phyloP scores from a whole-genome alignment of 2,329 filamentous ascomycete genomes.

The Claviceps sp. region DNA sequence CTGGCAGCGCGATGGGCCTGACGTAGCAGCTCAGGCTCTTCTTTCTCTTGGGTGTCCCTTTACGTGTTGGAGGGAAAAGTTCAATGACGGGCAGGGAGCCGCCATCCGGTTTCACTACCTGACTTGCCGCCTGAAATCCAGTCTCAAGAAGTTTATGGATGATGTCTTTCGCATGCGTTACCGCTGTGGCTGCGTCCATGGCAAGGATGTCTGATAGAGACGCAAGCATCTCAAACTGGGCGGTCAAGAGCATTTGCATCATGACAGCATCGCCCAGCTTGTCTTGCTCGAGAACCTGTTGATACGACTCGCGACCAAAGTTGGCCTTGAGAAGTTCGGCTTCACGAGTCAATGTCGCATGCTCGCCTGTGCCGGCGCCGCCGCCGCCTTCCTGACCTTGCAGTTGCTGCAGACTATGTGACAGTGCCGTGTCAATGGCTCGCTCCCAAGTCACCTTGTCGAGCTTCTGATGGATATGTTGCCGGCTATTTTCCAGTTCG shows the following conservation, averaged over 20 bases:
- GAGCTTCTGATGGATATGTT: slow-evolving; percentile 78
- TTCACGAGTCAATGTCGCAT: slow-evolving; percentile 62
- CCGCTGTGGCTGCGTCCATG: slow-evolving; percentile 73
- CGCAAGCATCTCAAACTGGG: slow-evolving; percentile 83
- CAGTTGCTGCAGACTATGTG: slow-evolving; percentile 71
- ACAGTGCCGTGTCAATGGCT: slow-evolving; percentile 72
- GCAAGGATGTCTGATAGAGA: slow-evolving; percentile 69
- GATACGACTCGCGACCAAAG: slow-evolving; percentile 67
- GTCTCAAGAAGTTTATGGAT: slow-evolving; percentile 66
- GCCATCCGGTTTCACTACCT: slow-evolving; percentile 80
- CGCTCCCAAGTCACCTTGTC: slow-evolving; percentile 78
- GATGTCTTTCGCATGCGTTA: slow-evolving; percentile 63
- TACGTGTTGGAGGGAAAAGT: slow-evolving; percentile 54
- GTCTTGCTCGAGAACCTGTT: slow-evolving; percentile 71
- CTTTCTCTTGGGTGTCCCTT: slow-evolving; percentile 67
- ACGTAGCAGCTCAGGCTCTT: slow-evolving; percentile 30
- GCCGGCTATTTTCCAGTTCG: slow-evolving; percentile 79
- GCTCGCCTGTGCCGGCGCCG: slow-evolving; percentile 41
- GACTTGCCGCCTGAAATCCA: slow-evolving; percentile 60
- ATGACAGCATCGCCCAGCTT: slow-evolving; percentile 64
- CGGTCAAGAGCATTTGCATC: slow-evolving; percentile 71
- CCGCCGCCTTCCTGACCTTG: slow-evolving; percentile 34
- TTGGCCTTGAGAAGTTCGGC: slow-evolving; percentile 74
- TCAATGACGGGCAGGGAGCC: slow-evolving; percentile 46
- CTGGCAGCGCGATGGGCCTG: slow-evolving; percentile 32